Conservation (phyloP, 106 monocot genomes). For the Acorus gramineus region DNA sequence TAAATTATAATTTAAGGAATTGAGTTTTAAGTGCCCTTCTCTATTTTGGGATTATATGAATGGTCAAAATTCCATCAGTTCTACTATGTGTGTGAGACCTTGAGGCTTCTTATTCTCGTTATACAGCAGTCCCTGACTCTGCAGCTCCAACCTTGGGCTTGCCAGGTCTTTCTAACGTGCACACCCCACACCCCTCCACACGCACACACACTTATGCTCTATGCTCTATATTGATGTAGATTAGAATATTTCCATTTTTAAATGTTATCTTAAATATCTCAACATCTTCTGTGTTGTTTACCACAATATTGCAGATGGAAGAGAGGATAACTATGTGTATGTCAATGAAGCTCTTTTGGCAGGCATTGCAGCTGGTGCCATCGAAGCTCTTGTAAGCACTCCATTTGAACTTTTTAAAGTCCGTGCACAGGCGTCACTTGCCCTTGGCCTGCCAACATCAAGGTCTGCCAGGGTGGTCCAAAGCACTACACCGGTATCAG, state of each 20-base stretch:
- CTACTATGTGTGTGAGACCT: too few relatives aligned
- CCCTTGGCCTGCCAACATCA: slow-evolving; percentile 20
- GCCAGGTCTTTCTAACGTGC: too few relatives aligned
- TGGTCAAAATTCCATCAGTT: too few relatives aligned
- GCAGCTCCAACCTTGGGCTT: too few relatives aligned
- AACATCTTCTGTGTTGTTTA: not conserved
- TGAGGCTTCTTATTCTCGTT: too few relatives aligned
- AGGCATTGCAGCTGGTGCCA: slow-evolving; percentile 67
- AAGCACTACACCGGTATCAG: slow-evolving; percentile 30
- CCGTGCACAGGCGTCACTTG: slow-evolving; percentile 57
- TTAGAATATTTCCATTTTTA: not conserved
- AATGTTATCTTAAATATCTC: not conserved
- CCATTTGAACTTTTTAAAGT: slow-evolving; percentile 92
- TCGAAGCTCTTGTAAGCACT: slow-evolving; percentile 53
- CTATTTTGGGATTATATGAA: too few relatives aligned
- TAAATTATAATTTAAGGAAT: too few relatives aligned
- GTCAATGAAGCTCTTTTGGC: slow-evolving; percentile 79
- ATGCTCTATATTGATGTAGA: not conserved
- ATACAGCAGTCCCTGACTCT: too few relatives aligned
- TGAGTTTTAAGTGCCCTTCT: too few relatives aligned
- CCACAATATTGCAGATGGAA: slow-evolving; percentile 71
- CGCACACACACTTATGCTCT: too few relatives aligned
- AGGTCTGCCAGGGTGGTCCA: slow-evolving; percentile 13
- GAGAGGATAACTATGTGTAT: slow-evolving; percentile 78
- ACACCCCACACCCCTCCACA: too few relatives aligned